Evolutionary conservation across 345 rosid genomes (phyloP).

Genomic region (Eucalyptus caleyi): DNA sequence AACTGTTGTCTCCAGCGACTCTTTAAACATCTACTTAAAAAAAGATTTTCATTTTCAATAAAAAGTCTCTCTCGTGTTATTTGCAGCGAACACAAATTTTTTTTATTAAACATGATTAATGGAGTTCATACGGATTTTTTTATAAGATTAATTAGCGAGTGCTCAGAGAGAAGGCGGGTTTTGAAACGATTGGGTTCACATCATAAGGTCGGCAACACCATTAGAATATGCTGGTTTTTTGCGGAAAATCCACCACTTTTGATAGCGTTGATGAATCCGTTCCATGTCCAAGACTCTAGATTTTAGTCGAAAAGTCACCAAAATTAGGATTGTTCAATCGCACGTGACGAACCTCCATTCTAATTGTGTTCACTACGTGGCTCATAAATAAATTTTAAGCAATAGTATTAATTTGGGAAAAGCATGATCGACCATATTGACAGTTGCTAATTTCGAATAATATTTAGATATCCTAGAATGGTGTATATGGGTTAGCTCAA

Average conservation of each 20-base stretch:
- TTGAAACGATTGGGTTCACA: neutral
- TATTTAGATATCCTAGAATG: neutral
- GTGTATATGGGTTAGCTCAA: neutral
- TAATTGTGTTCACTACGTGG: neutral
- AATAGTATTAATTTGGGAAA: neutral
- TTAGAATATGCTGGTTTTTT: neutral
- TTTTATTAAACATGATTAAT: neutral
- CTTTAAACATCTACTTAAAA: neutral
- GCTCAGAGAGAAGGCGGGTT: neutral
- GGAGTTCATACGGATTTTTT: neutral
- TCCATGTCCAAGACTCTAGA: neutral
- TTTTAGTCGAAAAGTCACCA: neutral
- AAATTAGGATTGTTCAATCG: neutral
- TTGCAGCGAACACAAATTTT: neutral
- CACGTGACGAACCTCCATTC: neutral
- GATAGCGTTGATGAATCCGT: neutral
- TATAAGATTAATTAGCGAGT: neutral
- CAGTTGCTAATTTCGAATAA: neutral
- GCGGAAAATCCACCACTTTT: neutral
- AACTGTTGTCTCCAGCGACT: neutral
- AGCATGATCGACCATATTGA: neutral
- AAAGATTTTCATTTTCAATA: neutral
- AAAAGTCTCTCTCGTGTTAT: neutral
- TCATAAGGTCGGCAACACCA: neutral
- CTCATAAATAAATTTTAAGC: neutral